Evolutionary conservation across 2,329 filamentous ascomycete species (phyloP), one percentile per base, ranked within the genome.

Genomic region (Colletotrichum cuscutae): DNA sequence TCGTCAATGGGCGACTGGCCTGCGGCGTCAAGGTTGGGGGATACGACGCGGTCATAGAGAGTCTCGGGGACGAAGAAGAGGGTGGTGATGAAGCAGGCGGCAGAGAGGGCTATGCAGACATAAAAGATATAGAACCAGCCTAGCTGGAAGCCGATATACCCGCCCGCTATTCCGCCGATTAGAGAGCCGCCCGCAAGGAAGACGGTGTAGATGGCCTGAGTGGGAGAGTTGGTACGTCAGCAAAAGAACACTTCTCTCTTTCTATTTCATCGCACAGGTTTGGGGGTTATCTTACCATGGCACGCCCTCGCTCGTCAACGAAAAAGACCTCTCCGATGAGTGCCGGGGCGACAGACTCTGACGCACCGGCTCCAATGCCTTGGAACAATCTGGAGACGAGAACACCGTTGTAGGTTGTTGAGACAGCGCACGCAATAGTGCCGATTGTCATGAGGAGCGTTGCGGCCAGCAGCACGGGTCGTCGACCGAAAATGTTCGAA

Each of bases 241-340:
- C 30, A 9, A 24, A 59, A 42, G 15, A 11, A 35, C 12, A 52
- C n/a, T 8, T 12, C 3, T 26, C n/a, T 12, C 24, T 6, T n/a
- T 6, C 1, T 1, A 26, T 3, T 11, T 1, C 11, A n/a, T 19
- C 9, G 6, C 2, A 4, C 8, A 15, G 1, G 5, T 63, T 37
- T 19, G 28, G 15, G 5, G 15, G 1, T 19, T 8, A 19, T 46
- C 70, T 37, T 24, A 73, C 69, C 82, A 84, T 83, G 13, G 81
- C 81, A 12, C 77, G 60, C 3, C 81, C 81, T 0, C 82, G 78
- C 22, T 83, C 77, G 22, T 82, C 78, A 0, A 83, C 72, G 6
- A 82, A 82, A 22, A 80, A 83, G 26, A 83, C 73, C 12, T 83
- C 82, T 1, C 82, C 82, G 4, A 83, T 74, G 0, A 82, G 49